phyloP scores from a whole-genome alignment of 1,284 basidiomycete genomes.

The Mycena citricolor region DNA sequence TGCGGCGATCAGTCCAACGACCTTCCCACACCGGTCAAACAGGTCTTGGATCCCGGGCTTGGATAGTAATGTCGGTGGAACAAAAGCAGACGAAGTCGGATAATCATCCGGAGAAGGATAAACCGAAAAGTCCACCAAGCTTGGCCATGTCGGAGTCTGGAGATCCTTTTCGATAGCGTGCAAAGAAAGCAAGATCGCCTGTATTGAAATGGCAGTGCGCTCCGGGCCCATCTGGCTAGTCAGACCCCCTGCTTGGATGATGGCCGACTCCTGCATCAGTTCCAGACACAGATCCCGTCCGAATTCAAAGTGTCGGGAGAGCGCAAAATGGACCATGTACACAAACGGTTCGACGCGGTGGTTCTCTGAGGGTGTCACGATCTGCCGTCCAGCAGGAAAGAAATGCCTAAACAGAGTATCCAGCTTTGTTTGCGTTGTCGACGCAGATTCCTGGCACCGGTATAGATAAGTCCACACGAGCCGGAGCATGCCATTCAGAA shows the following conservation, averaged over 20 bases:
- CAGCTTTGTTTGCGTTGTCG: slow-evolving; percentile 79
- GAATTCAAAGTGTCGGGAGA: slow-evolving; percentile 85
- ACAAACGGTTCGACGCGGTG: slow-evolving; percentile 77
- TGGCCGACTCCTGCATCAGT: slow-evolving; percentile 67
- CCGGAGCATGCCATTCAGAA: slow-evolving; percentile 83
- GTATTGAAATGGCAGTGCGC: slow-evolving; percentile 72
- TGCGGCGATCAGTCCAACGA: slow-evolving; percentile 62
- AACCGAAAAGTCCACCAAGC: slow-evolving; percentile 65
- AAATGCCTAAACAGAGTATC: slow-evolving; percentile 78
- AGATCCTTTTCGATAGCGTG: slow-evolving; percentile 73
- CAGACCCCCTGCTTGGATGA: slow-evolving; percentile 43
- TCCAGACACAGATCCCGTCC: slow-evolving; percentile 83
- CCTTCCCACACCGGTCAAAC: slow-evolving; percentile 63
- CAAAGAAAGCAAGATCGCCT: slow-evolving; percentile 77
- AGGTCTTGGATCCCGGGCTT: slow-evolving; percentile 80
- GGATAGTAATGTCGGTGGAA: slow-evolving; percentile 51
- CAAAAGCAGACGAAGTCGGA: slow-evolving; percentile 63
- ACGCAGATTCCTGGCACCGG: slow-evolving; percentile 91
- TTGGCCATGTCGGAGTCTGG: slow-evolving; percentile 73
- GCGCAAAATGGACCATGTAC: slow-evolving; percentile 80
- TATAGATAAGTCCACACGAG: slow-evolving; percentile 94
- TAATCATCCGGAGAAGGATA: slow-evolving; percentile 67
- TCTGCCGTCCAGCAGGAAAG: slow-evolving; percentile 72
- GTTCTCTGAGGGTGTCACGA: slow-evolving; percentile 72
- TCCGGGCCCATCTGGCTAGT: slow-evolving; percentile 62